Percentiles rank a stretch among this genome's conserved stretches.
These are phyloP conservation scores for Entoloma clypeatum DNA, from an alignment of 1,284 basidiomycete genomes.

Conservation along the genomic window DNA sequence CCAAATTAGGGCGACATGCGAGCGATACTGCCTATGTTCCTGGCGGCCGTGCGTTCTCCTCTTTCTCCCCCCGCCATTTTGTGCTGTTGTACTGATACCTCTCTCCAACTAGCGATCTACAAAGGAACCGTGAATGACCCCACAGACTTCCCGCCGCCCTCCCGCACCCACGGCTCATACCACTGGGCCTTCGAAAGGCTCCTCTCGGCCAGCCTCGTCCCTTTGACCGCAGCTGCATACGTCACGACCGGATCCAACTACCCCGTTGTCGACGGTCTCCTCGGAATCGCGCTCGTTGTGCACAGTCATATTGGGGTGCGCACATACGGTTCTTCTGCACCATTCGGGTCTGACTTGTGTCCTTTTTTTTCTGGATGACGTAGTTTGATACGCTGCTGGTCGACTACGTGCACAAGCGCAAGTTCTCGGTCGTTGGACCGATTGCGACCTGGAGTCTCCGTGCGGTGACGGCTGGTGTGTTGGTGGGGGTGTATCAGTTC, in stretches of 20 bases:
- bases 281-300: conserved; percentile 84
- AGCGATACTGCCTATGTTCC: conserved; percentile 49
- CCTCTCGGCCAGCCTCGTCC: conserved; percentile 84
- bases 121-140: conserved; percentile 97
- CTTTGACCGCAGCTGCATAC: conserved; percentile 81
- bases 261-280: conserved; percentile 84
- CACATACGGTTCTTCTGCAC: too few relatives aligned
- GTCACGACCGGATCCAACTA: conserved; percentile 67
- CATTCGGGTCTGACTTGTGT: conserved; percentile 9
- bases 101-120: conserved; percentile 67
- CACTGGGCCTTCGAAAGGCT: conserved; percentile 98
- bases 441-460: conserved; percentile 74
- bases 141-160: conserved; percentile 81
- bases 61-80: not conserved
- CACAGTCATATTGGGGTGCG: conserved; percentile 93
- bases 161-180: conserved; percentile 84
- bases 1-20: conserved; percentile 34
- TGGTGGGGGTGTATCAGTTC: conserved; percentile 94
- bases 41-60: conserved; percentile 59
- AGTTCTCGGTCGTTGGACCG: conserved; percentile 81
- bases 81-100: conserved; percentile 1
- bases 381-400: conserved; percentile 73
- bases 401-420: conserved; percentile 94
- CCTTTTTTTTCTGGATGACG: not conserved
- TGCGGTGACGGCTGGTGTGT: conserved; percentile 74